Conservation (phyloP, 768 basidiomycete genomes). For the Amanita polypyramis region DNA sequence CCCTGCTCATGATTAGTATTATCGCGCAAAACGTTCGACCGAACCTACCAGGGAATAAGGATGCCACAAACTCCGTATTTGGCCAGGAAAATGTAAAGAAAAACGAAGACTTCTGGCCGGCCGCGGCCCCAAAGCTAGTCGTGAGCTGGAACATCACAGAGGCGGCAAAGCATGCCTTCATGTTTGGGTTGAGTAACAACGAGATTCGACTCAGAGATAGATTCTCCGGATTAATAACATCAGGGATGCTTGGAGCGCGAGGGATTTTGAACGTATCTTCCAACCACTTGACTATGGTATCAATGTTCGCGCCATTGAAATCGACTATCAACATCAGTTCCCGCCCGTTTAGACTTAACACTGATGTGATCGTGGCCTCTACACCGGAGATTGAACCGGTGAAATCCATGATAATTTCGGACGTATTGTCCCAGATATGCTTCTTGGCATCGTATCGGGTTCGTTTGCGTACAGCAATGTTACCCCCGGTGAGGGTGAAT, state of each 20-base stretch:
- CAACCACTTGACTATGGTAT: neutral
- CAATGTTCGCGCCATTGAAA: neutral
- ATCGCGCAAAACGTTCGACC: neutral
- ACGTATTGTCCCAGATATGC: constrained; percentile 9
- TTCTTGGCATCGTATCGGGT: no score
- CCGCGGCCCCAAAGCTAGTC: neutral
- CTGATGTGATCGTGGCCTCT: neutral
- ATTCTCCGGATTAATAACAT: neutral
- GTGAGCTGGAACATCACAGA: neutral
- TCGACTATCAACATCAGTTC: neutral
- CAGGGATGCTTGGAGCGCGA: neutral
- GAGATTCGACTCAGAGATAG: neutral
- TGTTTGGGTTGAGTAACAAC: neutral
- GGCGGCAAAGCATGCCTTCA: neutral
- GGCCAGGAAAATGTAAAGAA: neutral
- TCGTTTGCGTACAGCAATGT: no score
- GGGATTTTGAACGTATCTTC: neutral
- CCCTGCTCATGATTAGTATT: neutral
- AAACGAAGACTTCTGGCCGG: neutral
- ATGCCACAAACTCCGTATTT: neutral
- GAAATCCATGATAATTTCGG: neutral
- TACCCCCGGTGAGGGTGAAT: no score
- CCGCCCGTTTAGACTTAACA: neutral
- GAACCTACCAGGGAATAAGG: neutral
- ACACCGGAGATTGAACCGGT: neutral